phyloP scores from a whole-genome alignment of 2,329 filamentous ascomycete genomes.

The Fusarium sp. region DNA sequence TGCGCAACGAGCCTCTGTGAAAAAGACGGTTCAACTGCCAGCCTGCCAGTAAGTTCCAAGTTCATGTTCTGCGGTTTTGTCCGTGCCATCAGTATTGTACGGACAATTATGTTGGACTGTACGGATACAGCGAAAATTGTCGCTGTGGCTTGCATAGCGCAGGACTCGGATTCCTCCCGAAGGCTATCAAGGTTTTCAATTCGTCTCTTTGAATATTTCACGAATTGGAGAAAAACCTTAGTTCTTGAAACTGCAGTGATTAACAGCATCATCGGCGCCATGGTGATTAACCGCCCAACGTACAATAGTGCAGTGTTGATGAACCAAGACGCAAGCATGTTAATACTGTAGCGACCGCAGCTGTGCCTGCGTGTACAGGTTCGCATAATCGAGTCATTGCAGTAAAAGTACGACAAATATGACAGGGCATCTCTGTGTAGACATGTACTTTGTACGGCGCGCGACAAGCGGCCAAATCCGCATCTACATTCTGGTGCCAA shows the following conservation, averaged over 20 bases:
- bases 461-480: constrained; percentile 30
- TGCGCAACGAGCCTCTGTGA: neutral
- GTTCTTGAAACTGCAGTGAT: constrained; percentile 4
- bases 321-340: neutral
- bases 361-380: neutral
- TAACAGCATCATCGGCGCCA: neutral
- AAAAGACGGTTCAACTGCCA: neutral
- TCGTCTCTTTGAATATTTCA: neutral
- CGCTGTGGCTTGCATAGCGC: constrained; percentile 15
- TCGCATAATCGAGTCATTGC: neutral
- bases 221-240: constrained; percentile 15
- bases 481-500: constrained; percentile 15
- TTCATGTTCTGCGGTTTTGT: neutral
- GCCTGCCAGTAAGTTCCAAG: neutral
- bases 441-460: constrained; percentile 5
- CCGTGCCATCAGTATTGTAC: neutral
- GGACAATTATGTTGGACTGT: neutral
- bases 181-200: constrained; percentile 6
- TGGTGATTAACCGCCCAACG: neutral
- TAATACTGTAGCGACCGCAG: neutral
- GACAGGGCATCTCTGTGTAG: neutral
- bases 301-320: neutral
- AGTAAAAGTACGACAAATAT: neutral
- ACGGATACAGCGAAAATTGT: neutral
- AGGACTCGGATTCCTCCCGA: constrained; percentile 20